These are phyloP conservation scores for Metarhizium album DNA, from an alignment of 2,329 filamentous ascomycete genomes.

Conservation along the genomic window DNA sequence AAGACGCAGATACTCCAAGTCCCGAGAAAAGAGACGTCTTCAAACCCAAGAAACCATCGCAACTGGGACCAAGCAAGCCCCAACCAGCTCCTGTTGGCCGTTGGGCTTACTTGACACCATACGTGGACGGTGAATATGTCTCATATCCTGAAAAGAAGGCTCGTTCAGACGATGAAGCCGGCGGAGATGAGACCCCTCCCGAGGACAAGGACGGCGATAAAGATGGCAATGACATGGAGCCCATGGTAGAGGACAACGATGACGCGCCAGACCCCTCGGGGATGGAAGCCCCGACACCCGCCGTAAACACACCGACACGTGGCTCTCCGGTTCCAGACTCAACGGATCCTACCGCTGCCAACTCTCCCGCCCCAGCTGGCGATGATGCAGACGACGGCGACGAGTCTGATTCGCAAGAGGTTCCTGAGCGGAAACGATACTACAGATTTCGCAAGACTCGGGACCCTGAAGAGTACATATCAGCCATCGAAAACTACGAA, in stretches of 20 bases:
- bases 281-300: slow-evolving; percentile 24
- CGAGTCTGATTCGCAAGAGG: slow-evolving; percentile 23
- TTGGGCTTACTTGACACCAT: slow-evolving; percentile 30
- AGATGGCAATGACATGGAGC: slow-evolving; percentile 16
- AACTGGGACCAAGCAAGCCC: slow-evolving; percentile 11
- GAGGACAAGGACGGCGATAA: slow-evolving; percentile 17
- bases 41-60: slow-evolving; percentile 1
- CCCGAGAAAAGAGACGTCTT: neutral
- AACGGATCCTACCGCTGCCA: slow-evolving; percentile 24
- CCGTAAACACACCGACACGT: slow-evolving; percentile 26
- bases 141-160: slow-evolving; percentile 28
- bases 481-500: slow-evolving; percentile 38
- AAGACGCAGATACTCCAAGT: neutral
- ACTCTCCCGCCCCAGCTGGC: slow-evolving; percentile 26
- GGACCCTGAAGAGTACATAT: slow-evolving; percentile 36
- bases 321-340: slow-evolving; percentile 30
- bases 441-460: slow-evolving; percentile 41
- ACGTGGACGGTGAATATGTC: slow-evolving; percentile 27
- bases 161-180: slow-evolving; percentile 20
- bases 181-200: slow-evolving; percentile 18
- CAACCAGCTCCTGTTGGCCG: slow-evolving; percentile 21
- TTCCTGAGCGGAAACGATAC: slow-evolving; percentile 16
- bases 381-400: slow-evolving; percentile 28
- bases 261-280: slow-evolving; percentile 19
- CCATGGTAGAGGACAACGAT: slow-evolving; percentile 22